Evolutionary conservation across 768 basidiomycete genomes (phyloP), one percentile per base, ranked within the genome.

Genomic region (Suillus subluteus): DNA sequence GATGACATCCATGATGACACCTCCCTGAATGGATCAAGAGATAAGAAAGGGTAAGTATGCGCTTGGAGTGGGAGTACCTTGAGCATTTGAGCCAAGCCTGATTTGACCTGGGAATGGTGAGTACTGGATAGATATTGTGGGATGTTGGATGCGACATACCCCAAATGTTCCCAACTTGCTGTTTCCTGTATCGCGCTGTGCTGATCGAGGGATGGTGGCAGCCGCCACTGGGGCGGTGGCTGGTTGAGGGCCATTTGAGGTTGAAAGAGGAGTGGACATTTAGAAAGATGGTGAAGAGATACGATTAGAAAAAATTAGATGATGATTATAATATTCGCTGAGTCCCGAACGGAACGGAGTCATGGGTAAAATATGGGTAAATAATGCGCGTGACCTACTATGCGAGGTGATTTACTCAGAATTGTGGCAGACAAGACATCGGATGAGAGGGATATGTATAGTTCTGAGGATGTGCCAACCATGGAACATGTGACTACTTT

Each of bases 1-100:
- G 70, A 93, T 82, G 61, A 98, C 97, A 77, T 99, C 97, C 96
- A 99, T 98, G 80, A 95, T 95, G 68, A 94, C 92, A 66, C 91
- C 93, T 64, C 91, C 92, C 90, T 92, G 66, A 30, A 37, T 23
- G 41, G 56, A 52, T 59, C 65, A 64, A 50, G 18, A 55, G 48
- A 65, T 46, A 66, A 59, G 61, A 61, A 56, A 62, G 21, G 63
- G 48, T 64, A 9, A 62, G 65, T 43, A 35, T 50, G 61, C 21
- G 16, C 68, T 69, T 65, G 64, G 65, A 63, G 52, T 68, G 65
- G 62, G 71, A 80, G 44, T 61, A 91, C 92, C 87, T 98, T 98
- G 73, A 98, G 83, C 96, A 99, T 98, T 84, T 98, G 95, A 4
- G 96, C 95, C 56, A 99, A 83, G 66, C 95, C 96, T 30, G 93